phyloP scores from a whole-genome alignment of 495 filamentous ascomycete species.

The Bombardia bombarda region DNA sequence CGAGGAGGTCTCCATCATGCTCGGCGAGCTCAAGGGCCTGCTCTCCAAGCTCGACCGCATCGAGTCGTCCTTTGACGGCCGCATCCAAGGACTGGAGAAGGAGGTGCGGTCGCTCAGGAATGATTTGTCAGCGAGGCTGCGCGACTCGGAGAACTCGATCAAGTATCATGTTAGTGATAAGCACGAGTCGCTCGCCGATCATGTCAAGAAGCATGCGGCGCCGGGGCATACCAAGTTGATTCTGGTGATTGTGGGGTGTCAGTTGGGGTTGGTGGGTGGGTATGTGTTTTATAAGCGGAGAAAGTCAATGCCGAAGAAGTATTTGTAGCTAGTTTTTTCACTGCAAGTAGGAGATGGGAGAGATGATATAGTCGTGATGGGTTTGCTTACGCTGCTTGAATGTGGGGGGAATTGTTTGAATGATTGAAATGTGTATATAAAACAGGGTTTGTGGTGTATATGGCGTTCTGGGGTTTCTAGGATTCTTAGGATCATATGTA shows the following conservation, averaged over 20 bases:
- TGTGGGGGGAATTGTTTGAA: background rate
- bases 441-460: too few relatives aligned
- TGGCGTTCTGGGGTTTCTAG: too few relatives aligned
- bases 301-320: conserved; percentile 83
- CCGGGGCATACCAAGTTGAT: conserved; percentile 68
- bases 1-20: conserved; percentile 37
- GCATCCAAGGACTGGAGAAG: conserved; percentile 55
- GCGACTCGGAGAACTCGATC: conserved; percentile 67
- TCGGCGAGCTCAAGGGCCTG: conserved; percentile 32
- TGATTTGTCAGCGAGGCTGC: conserved; percentile 39
- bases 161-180: conserved; percentile 65
- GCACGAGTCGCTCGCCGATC: conserved; percentile 57
- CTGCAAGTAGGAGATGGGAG: background rate
- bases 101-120: conserved; percentile 51
- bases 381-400: background rate
- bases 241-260: conserved; percentile 66
- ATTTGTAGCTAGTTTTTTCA: too few relatives aligned
- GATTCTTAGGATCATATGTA: too few relatives aligned
- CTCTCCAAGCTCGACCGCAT: conserved; percentile 32
- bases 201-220: conserved; percentile 43
- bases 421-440: background rate
- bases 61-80: conserved; percentile 30
- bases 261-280: conserved; percentile 56
- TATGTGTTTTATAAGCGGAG: conserved; percentile 80
- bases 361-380: background rate